phyloP scores from a whole-genome alignment of 495 filamentous ascomycete species.

The Penicillium flavigenum region DNA sequence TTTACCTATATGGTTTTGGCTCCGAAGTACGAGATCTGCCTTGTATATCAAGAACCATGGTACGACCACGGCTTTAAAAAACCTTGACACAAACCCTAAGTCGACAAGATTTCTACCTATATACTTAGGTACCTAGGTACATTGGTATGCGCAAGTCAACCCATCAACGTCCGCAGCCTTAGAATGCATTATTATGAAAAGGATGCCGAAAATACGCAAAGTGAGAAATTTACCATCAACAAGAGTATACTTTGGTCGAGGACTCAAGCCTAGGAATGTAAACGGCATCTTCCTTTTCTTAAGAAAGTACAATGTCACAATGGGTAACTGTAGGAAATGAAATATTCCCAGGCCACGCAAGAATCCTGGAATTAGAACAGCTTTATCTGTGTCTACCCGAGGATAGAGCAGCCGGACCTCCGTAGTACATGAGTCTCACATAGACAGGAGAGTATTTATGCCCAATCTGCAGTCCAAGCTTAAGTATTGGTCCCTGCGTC shows the following conservation, averaged over 20 bases:
- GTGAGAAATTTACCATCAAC: background rate
- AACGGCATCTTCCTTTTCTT: background rate
- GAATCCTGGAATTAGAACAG: background rate
- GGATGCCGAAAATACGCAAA: too few species aligned
- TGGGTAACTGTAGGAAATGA: background rate
- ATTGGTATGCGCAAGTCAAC: background rate
- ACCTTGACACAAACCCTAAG: conserved; percentile 5
- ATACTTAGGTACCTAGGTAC: too few species aligned
- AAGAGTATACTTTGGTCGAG: background rate
- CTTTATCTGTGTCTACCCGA: conserved; percentile 4
- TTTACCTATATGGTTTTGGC: background rate
- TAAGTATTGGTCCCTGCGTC: conserved; percentile 29
- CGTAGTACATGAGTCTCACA: background rate
- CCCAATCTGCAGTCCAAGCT: conserved; percentile 10
- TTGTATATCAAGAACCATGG: conserved; percentile 7
- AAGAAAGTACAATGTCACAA: background rate
- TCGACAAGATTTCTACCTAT: background rate
- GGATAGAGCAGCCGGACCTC: conserved; percentile 1
- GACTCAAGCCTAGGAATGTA: background rate
- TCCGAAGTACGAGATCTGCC: background rate
- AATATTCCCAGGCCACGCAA: background rate
- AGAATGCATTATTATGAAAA: too few species aligned
- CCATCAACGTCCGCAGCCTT: background rate
- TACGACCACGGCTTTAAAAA: background rate
- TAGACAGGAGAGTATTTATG: background rate